Conservation (phyloP, 306 rosid genomes). For the Casuarina equisetifolia region DNA sequence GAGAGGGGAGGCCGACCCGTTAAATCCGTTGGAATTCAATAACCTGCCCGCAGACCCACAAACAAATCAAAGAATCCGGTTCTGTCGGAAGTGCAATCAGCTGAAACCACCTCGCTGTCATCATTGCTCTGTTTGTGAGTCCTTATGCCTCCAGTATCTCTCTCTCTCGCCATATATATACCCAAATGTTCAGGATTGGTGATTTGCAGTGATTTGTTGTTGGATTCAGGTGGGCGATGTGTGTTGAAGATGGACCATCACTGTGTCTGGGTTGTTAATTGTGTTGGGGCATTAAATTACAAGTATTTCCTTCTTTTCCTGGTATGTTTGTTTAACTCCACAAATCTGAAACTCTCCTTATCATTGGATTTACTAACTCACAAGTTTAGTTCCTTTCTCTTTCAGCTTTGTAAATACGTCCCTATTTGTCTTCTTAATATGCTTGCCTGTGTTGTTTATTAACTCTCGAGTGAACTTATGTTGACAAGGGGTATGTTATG, state of each 20-base stretch:
- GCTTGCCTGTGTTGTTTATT: background rate
- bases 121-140: conserved; percentile 99
- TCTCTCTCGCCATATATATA: conserved; percentile 1
- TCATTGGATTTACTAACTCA: background rate
- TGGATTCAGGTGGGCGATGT: conserved; percentile 88
- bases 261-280: conserved; percentile 98
- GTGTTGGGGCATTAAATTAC: conserved; percentile 95
- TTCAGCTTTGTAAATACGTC: conserved; percentile 18
- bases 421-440: conserved; percentile 10
- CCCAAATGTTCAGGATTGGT: conserved; percentile 6
- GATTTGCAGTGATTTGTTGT: conserved; percentile 10
- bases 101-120: conserved; percentile 91
- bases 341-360: conserved; percentile 5
- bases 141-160: background rate
- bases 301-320: conserved; percentile 91
- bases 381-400: background rate
- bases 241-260: conserved; percentile 99
- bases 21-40: conserved; percentile 62
- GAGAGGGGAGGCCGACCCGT: conserved; percentile 84
- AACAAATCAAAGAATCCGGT: conserved; percentile 55
- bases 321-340: conserved; percentile 52
- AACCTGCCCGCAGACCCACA: conserved; percentile 47
- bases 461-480: background rate
- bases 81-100: conserved; percentile 87
- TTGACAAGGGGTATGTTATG: background rate